Base-by-base conservation (phyloP, 1,139 yeast species). In the Blastobotrys aristatus region DNA sequence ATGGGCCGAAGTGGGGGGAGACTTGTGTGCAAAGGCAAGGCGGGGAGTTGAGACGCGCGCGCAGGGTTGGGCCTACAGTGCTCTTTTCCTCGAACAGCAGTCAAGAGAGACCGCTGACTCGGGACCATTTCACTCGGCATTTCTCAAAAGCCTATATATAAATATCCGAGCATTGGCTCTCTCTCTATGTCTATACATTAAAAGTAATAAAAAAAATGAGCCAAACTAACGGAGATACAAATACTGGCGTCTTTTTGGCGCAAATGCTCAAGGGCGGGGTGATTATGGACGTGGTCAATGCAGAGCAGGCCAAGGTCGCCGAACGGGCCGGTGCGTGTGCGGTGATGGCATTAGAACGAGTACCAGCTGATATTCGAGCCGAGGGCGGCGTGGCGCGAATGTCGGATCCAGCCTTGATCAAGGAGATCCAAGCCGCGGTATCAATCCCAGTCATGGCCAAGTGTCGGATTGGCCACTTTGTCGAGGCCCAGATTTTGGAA, bases 251-350 rank as follows among this genome's bases (percentile, higher is more conserved):
- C n/a, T 18, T 94, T 17, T 74, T 86, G 64, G 95, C 95, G 53
- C 92, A 86, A 67, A 86, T 86, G 95, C 76, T 86, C 55, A 86
- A 86, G 63, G 92, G 72, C 38, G 79, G 94, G 69, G 82, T 77
- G 48, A 77, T 77, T 53, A 77, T 77, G 82, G 82, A 77, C 60
- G 82, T 78, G 37, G 79, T 77, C 42, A 77, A 70, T 44, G 76
- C 76, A 26, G 83, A 77, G 53, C 82, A 78, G 62, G 83, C 83
- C 20, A 60, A 65, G 40, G 78, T 86, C 52, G 95, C 95, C 29
- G 94, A 86, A 66, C 74, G 70, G 51, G 92, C 95, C 2, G 95
- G 95, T 53, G 95, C 95, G 11, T 83, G 88, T 69, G 94, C 95
- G 10, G 95, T 86, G 33, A 86, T 85, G 95, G 95, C 95, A 2